phyloP scores from a whole-genome alignment of 2,329 filamentous ascomycete species.

The Calonectria pseudoturangicola region DNA sequence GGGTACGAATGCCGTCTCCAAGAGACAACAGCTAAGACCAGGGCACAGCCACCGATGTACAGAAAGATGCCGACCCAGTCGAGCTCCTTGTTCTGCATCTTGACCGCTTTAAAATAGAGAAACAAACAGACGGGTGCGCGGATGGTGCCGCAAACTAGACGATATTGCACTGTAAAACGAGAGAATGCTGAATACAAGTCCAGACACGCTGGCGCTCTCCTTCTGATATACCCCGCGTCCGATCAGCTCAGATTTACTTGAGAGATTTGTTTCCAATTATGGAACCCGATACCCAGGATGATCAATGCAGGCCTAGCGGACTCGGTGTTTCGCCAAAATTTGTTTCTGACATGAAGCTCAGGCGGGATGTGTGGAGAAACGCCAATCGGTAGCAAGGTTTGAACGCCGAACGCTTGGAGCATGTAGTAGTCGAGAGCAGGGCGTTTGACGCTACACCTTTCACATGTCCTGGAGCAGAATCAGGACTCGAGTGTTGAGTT shows the following conservation, averaged over 20 bases:
- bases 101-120: neutral
- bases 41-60: neutral
- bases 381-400: constrained; percentile 7
- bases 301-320: neutral
- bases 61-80: neutral
- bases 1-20: neutral
- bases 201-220: neutral
- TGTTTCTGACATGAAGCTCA: constrained; percentile 1
- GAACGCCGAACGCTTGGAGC: neutral
- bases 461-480: too few relatives aligned
- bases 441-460: neutral
- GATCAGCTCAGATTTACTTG: neutral
- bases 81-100: constrained; percentile 4
- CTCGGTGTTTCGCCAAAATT: neutral
- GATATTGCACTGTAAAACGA: neutral
- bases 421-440: neutral
- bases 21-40: neutral
- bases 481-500: too few relatives aligned
- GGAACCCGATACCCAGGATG: neutral
- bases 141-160: neutral
- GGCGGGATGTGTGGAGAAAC: neutral
- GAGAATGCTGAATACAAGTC: neutral
- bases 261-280: neutral
- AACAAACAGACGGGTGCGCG: too few relatives aligned
- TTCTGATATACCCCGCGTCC: constrained; percentile 4